phyloP scores from a whole-genome alignment of 2,329 filamentous ascomycete genomes.

The Leptographium radiaticola region DNA sequence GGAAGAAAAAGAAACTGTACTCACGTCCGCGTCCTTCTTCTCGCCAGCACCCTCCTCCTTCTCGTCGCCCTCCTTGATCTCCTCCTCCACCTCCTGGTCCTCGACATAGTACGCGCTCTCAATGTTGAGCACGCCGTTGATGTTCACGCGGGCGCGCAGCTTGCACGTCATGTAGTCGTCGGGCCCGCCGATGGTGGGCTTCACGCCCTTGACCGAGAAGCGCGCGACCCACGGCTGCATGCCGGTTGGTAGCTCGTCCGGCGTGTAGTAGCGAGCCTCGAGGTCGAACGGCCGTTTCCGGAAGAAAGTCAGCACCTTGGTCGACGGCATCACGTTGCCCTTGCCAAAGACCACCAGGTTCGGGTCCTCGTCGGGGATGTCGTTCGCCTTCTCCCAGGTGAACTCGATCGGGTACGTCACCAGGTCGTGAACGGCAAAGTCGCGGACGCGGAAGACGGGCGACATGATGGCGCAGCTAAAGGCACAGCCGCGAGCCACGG shows the following conservation, averaged over 20 bases:
- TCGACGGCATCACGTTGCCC: slow-evolving; percentile 92
- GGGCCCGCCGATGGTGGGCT: slow-evolving; percentile 62
- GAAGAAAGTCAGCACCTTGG: slow-evolving; percentile 99
- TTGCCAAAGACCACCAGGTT: slow-evolving; percentile 95
- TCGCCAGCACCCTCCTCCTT: slow-evolving; percentile 24
- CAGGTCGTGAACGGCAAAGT: slow-evolving; percentile 95
- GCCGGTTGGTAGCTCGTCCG: slow-evolving; percentile 78
- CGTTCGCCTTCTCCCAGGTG: slow-evolving; percentile 94
- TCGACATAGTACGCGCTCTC: slow-evolving; percentile 97
- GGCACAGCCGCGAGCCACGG: slow-evolving; percentile 85
- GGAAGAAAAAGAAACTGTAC: slow-evolving; percentile 22
- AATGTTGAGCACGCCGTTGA: slow-evolving; percentile 91
- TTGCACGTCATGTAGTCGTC: slow-evolving; percentile 99
- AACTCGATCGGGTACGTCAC: slow-evolving; percentile 98
- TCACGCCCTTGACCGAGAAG: slow-evolving; percentile 96
- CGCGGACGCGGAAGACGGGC: slow-evolving; percentile 93
- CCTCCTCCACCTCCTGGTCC: slow-evolving; percentile 87
- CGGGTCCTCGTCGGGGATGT: slow-evolving; percentile 97
- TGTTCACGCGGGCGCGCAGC: slow-evolving; percentile 91
- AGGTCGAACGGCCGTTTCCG: slow-evolving; percentile 95
- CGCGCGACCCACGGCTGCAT: slow-evolving; percentile 89
- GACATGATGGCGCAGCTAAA: slow-evolving; percentile 97
- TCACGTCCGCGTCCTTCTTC: slow-evolving; percentile 62
- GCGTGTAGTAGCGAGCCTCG: slow-evolving; percentile 84
- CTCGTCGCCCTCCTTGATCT: slow-evolving; percentile 27